Evolutionary conservation across 129 eudicot genomes (phyloP), one percentile per base, ranked within the genome.

Genomic region (Flaveria robusta): DNA sequence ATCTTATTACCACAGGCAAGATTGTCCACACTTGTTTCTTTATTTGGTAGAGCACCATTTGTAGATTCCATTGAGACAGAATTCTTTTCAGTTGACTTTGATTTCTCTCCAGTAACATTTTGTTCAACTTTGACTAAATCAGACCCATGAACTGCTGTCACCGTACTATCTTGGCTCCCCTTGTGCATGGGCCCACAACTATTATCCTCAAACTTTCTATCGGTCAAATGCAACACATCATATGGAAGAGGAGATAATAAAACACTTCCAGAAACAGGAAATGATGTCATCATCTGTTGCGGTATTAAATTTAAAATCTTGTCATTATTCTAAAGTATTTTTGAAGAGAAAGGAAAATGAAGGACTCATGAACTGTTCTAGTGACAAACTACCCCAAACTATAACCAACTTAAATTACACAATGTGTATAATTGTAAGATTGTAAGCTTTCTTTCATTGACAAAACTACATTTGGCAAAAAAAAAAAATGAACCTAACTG

Each of bases 231-330:
- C 34, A 83, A 75, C 15, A 89, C 55, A 70, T 84, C 88, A 27
- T 88, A 81, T 0, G 90, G 82, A 46, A 95, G 92, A 68, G 99
- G 99, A 68, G 99, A 91, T 75, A 95, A 70, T 64, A 93, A 80
- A 56, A 50, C 82, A 67, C 79, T 79, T 58, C 89, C 91, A 29
- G 23, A 54, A 66, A 86, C 68, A 10, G 93, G 92, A 78, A 63
- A 84, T 15, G 96, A 86, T 69, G 99, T 95, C 99, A 95, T 91
- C 49, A 91, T 87, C 99, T 95, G 95, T 79, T 69, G 73, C 71
- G 74, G 45, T 59, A 71, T 27, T 20, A 43, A 77, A 34, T 54
- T 71, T 49, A 42, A 52, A 65, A 16, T 37, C 12, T 0, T 34
- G 59, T 76, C 52, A 80, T 15, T 45, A 31, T 16, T 34, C 39